Conservation (phyloP, 148 eudicot species). For the Fallopia convolvulus region DNA sequence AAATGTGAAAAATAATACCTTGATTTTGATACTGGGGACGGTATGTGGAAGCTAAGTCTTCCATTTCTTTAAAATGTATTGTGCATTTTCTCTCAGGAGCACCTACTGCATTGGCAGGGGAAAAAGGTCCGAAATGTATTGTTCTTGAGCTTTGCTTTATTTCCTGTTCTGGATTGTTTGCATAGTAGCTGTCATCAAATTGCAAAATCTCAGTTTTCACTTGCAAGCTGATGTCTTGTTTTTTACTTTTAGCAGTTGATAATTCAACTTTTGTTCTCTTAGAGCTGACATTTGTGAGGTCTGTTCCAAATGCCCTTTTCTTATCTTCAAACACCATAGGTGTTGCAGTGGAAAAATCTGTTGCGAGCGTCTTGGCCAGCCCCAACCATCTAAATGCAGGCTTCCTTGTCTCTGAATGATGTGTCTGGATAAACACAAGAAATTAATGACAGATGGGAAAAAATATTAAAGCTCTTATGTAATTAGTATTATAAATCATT, state of each 20-base stretch:
- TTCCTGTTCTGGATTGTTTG: background rate
- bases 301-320: conserved; percentile 81
- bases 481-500: background rate
- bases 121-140: conserved; percentile 73
- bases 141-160: conserved; percentile 20
- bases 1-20: conserved; percentile 35
- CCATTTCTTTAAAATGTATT: conserved; percentile 44
- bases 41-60: conserved; percentile 17
- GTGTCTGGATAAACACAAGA: conserved; percentile 44
- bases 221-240: background rate
- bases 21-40: conserved; percentile 44
- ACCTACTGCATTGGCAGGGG: conserved; percentile 50
- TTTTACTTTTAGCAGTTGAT: conserved; percentile 21
- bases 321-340: conserved; percentile 31
- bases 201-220: conserved; percentile 11
- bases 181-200: background rate
- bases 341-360: conserved; percentile 19
- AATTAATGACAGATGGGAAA: background rate
- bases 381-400: conserved; percentile 96
- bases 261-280: conserved; percentile 48
- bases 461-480: background rate
- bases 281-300: conserved; percentile 47
- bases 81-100: conserved; percentile 24
- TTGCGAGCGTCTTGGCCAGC: conserved; percentile 28
- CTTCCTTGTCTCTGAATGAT: conserved; percentile 77